Base-by-base conservation (phyloP, 1,284 basidiomycete species). In the Ceratobasidium papillatum region DNA sequence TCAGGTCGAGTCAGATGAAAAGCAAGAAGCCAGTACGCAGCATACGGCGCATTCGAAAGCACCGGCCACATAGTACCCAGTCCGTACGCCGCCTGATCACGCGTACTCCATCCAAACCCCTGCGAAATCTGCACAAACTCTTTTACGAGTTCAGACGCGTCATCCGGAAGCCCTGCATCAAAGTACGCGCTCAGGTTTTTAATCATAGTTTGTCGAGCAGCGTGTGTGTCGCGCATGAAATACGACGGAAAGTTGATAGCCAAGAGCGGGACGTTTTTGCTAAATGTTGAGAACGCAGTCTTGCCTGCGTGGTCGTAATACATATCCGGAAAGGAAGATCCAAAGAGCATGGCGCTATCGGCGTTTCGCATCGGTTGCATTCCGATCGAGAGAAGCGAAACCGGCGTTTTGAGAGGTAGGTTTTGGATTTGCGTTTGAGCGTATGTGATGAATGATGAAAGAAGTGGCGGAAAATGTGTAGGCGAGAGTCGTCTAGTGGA, bases 31-130 rank as follows among this genome's bases (percentile, higher is more conserved):
- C 80, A 80, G 2, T 78, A 75, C 3, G 74, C 78, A 9, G 79
- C 79, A 75, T 64, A 80, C 4, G 77, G 79, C 7, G 78, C 77
- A 58, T 82, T 82, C 0, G 80, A 80, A 32, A 79, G 77, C 3
- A 79, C 52, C 7, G 79, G 79, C 79, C 79, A 80, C 30, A 78
- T 75, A 43, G 78, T 75, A 30, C 49, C 68, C 17, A 78, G 58
- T 14, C 77, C 51, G 25, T 66, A 59, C 9, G 77, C 66, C 1
- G 77, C 80, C 1, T 65, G 65, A 49, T 81, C 79, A 8, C 75
- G 25, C 1, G 66, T 54, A 45, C 66, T 75, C 75, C 77, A 79
- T 0, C 76, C 77, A 25, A 78, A 34, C n/a, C 73, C 62, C 12
- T 76, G 58, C 0, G 75, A 73, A 0, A 79, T 43, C 12, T 76